Percentiles rank a stretch among this genome's conserved stretches.
Evolutionary conservation across 805 yeast species (phyloP).

Genomic region (Yarrowia osloensis): DNA sequence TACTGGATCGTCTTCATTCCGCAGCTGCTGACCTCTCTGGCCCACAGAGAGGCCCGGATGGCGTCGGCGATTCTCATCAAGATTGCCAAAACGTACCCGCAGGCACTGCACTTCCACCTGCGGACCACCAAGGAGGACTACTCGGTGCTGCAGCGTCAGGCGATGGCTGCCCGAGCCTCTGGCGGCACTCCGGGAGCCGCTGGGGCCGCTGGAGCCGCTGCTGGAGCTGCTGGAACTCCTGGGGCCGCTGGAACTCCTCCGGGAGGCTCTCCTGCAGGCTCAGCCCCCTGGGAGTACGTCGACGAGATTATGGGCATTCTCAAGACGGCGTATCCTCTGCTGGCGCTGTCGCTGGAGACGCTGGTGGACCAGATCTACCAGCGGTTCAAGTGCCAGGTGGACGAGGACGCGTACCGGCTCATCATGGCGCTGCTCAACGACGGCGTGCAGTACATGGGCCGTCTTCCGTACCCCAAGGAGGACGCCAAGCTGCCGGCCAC

Average conservation of each 20-base stretch:
- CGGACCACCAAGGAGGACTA: constrained; percentile 94
- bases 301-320: constrained; percentile 91
- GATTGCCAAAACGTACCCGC: constrained; percentile 96
- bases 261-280: constrained; percentile 31
- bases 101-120: constrained; percentile 93
- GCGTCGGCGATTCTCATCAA: constrained; percentile 85
- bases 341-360: constrained; percentile 91
- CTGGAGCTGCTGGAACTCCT: constrained; percentile 1
- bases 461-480: constrained; percentile 82
- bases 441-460: constrained; percentile 85
- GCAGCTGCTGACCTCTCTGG: constrained; percentile 82
- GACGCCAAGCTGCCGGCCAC: constrained; percentile 87
- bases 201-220: background rate
- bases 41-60: constrained; percentile 86
- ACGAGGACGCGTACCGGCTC: constrained; percentile 92
- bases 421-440: constrained; percentile 91
- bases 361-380: constrained; percentile 93
- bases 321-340: constrained; percentile 92
- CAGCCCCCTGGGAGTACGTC: constrained; percentile 90
- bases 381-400: constrained; percentile 88
- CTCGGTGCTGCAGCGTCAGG: constrained; percentile 81
- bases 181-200: background rate
- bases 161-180: constrained; percentile 47
- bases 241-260: constrained; percentile 9
- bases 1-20: constrained; percentile 98